Evolutionary conservation across 2,329 filamentous ascomycete species (phyloP).

Genomic region (Magnaporthiopsis incrustans): DNA sequence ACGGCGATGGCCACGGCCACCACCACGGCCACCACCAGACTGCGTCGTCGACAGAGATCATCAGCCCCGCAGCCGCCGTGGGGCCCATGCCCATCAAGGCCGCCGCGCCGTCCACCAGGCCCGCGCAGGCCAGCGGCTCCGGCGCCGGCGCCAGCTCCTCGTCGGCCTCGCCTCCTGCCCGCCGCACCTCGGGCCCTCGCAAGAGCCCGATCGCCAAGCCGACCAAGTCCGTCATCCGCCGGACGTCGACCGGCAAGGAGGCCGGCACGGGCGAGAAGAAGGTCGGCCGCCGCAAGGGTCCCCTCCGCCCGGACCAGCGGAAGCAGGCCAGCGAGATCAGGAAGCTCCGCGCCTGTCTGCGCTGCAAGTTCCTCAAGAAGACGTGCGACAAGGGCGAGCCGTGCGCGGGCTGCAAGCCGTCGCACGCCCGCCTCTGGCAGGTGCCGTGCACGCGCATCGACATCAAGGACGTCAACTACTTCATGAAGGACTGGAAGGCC

Average conservation of each 20-base stretch:
- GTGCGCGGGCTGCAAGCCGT: conserved; percentile 90
- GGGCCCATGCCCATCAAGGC: conserved; percentile 64
- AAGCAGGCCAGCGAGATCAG: conserved; percentile 96
- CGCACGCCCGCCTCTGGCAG: conserved; percentile 92
- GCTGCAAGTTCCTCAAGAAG: conserved; percentile 99
- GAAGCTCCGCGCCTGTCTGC: conserved; percentile 79
- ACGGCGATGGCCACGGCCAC: conserved; percentile 42
- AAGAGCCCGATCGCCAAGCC: conserved; percentile 77
- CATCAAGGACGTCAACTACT: conserved; percentile 97
- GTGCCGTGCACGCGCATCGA: conserved; percentile 96
- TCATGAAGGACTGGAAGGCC: conserved; percentile 99
- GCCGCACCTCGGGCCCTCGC: conserved; percentile 61
- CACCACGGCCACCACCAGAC: conserved; percentile 26
- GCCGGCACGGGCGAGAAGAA: conserved; percentile 84
- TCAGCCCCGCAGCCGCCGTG: conserved; percentile 61
- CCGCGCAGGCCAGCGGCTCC: conserved; percentile 53
- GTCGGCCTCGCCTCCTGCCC: conserved; percentile 54
- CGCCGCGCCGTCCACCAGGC: conserved; percentile 47
- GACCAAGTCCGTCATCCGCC: conserved; percentile 76
- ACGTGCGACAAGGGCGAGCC: conserved; percentile 97
- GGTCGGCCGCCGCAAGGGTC: conserved; percentile 82
- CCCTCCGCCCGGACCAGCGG: conserved; percentile 83
- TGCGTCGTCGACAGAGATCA: conserved; percentile 39
- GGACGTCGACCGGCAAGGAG: conserved; percentile 61
- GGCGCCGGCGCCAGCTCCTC: conserved; percentile 45